Base-by-base conservation (phyloP, 495 filamentous ascomycete genomes). In the Peziza echinospora region DNA sequence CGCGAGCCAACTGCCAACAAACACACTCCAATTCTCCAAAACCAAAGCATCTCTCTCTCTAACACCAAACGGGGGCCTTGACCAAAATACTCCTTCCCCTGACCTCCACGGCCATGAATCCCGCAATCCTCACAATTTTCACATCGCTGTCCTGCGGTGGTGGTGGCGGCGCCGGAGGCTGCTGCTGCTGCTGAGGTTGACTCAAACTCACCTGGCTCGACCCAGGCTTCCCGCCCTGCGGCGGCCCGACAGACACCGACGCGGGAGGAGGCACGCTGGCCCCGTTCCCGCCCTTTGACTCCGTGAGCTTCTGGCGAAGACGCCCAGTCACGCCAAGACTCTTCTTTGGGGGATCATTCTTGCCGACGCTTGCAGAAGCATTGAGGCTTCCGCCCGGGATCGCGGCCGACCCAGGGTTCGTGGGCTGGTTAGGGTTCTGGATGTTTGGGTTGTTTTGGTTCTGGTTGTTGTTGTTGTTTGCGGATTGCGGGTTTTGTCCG, bases 21-120 rank as follows among this genome's bases (percentile, higher is more conserved):
- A n/a, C n/a, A n/a, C n/a, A n/a, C n/a, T n/a, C n/a, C n/a, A n/a
- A n/a, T n/a, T n/a, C n/a, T n/a, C n/a, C n/a, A n/a, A 34, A 34
- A 34, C 26, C n/a, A 34, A 8, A n/a, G n/a, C 26, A n/a, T 8
- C 26, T 8, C 8, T n/a, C 26, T 34, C 26, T 34, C 48, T 44
- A 60, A 44, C 59, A 24, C 74, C 81, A 97, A n/a, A 94, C 82
- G 13, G 91, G 85, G 30, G 89, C 80, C 65, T 93, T 93, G 17
- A 79, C 68, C 56, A 97, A 63, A 45, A 93, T 79, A 59, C 78
- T 83, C 53, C 80, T 68, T 2, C 82, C 80, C 48, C 84, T 67
- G 5, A 96, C 83, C 62, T 93, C 83, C 7, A 92, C 79, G 0
- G 75, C 77, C 41, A 94, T 65, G 56, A 93, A 93, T 1, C 80